phyloP scores from a whole-genome alignment of 495 filamentous ascomycete species.

The Aspergillus wentii region DNA sequence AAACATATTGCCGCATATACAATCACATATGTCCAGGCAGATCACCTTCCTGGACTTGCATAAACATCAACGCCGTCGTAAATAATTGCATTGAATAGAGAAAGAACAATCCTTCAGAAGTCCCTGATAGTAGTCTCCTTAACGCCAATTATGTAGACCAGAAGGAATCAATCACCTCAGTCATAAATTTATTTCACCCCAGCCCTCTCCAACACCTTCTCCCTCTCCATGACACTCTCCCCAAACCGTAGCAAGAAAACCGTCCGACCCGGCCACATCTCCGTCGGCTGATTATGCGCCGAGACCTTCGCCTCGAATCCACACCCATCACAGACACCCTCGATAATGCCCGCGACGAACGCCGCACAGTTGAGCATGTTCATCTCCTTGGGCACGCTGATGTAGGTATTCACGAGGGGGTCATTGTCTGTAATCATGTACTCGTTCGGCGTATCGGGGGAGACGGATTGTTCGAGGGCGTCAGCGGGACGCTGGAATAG shows the following conservation, averaged over 20 bases:
- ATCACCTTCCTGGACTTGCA: too few species aligned
- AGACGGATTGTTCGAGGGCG: slow-evolving; percentile 82
- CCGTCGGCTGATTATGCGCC: slow-evolving; percentile 78
- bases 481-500: slow-evolving; percentile 89
- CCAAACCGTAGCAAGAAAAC: slow-evolving; percentile 92
- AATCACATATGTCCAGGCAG: too few species aligned
- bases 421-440: slow-evolving; percentile 99
- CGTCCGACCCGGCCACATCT: slow-evolving; percentile 92
- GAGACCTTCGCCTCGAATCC: slow-evolving; percentile 85
- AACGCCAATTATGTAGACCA: too few species aligned
- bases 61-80: too few species aligned
- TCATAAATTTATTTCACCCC: slow-evolving; percentile 38
- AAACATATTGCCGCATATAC: too few species aligned
- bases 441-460: slow-evolving; percentile 75
- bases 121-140: too few species aligned
- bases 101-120: too few species aligned
- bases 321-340: slow-evolving; percentile 90
- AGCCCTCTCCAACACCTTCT: slow-evolving; percentile 59
- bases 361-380: slow-evolving; percentile 93
- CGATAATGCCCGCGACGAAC: slow-evolving; percentile 90
- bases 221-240: slow-evolving; percentile 82
- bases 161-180: not conserved
- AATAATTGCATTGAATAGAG: too few species aligned
- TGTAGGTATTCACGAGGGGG: slow-evolving; percentile 87
- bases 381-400: slow-evolving; percentile 92